A percentile compares a stretch with the other conserved stretches of the same genome.
phyloP scores from a whole-genome alignment of 179 eudicot species.

The Actinidia polygama region DNA sequence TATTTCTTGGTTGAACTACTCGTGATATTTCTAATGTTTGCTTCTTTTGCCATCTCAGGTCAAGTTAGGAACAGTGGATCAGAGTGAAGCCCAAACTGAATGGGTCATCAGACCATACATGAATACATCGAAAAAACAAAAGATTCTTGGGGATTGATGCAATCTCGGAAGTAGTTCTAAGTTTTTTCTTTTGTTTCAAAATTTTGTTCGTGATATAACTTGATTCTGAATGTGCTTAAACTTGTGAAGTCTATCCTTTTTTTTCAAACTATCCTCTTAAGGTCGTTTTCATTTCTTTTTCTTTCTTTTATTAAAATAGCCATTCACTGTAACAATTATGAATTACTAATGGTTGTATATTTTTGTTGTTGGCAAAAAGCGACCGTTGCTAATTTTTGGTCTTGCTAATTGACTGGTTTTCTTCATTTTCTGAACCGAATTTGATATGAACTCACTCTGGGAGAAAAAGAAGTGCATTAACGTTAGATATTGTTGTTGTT shows the following conservation, averaged over 20 bases:
- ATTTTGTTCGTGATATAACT: not conserved
- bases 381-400: too few relatives aligned
- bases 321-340: too few relatives aligned
- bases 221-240: not conserved
- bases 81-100: conserved; percentile 80
- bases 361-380: too few relatives aligned
- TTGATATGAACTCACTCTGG: too few relatives aligned
- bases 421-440: too few relatives aligned
- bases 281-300: too few relatives aligned
- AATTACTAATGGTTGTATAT: too few relatives aligned
- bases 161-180: not conserved
- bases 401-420: too few relatives aligned
- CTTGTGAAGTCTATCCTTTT: not conserved
- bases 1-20: not conserved
- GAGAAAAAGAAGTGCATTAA: too few relatives aligned
- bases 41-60: conserved; percentile 44
- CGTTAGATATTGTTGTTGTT: too few relatives aligned
- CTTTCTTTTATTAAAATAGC: too few relatives aligned
- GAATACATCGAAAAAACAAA: conserved; percentile 82
- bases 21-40: conserved; percentile 1
- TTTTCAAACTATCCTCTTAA: too few relatives aligned
- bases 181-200: not conserved
- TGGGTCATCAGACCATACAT: conserved; percentile 86
- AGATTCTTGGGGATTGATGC: conserved; percentile 65
- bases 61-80: conserved; percentile 85